These are phyloP conservation scores for Suillus americanus DNA, from an alignment of 768 basidiomycete species.

Conservation along the genomic window DNA sequence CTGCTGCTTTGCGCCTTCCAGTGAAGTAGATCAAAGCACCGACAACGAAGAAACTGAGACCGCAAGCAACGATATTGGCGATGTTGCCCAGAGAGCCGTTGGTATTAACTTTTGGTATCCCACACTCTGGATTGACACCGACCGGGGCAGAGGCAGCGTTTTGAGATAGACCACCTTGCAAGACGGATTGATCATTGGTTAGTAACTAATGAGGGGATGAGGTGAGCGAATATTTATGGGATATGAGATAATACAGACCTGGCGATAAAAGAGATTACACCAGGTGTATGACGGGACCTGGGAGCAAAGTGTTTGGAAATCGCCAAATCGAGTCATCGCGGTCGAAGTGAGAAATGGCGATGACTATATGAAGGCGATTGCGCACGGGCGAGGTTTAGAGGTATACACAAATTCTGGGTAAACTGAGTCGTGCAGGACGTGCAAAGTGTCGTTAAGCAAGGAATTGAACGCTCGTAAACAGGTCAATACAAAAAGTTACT, in stretches of 20 bases:
- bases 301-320: conserved; percentile 67
- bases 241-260: conserved; percentile 46
- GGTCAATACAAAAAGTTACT: conserved; percentile 29
- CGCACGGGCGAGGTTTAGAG: background rate
- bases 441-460: conserved; percentile 21
- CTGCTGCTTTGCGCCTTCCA: conserved; percentile 79
- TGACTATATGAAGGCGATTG: background rate
- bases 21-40: conserved; percentile 55
- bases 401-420: background rate
- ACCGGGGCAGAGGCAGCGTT: conserved; percentile 62
- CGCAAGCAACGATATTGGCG: conserved; percentile 83
- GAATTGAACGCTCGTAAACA: conserved; percentile 28
- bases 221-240: conserved; percentile 11
- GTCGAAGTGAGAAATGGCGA: background rate
- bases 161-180: conserved; percentile 43
- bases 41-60: conserved; percentile 65
- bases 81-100: conserved; percentile 73
- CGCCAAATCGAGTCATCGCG: conserved; percentile 65
- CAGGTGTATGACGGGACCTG: conserved; percentile 79
- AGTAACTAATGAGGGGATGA: conserved; percentile 40
- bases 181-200: conserved; percentile 30
- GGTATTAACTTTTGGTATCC: conserved; percentile 62
- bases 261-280: conserved; percentile 94
- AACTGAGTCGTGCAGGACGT: conserved; percentile 21
- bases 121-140: conserved; percentile 81